These are phyloP conservation scores for Coemansia nantahalensis DNA, from an alignment of 192 early-diverging fungal species.

Conservation along the genomic window DNA sequence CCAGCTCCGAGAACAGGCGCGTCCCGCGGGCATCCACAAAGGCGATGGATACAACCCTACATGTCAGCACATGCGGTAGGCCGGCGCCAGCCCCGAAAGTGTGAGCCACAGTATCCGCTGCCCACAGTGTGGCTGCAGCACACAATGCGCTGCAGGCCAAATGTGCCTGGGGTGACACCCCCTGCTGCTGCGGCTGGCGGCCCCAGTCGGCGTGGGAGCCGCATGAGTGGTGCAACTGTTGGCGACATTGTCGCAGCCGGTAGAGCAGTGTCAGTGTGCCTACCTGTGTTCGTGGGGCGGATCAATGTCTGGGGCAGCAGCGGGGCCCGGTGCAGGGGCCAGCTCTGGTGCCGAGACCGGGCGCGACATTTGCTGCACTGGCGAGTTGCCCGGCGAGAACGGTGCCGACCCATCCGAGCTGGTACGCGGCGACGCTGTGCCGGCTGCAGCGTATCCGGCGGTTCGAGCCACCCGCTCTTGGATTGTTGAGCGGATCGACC, in stretches of 20 bases:
- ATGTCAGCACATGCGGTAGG: too few relatives aligned
- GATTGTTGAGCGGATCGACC: constrained; percentile 37
- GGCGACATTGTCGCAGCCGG: constrained; percentile 14
- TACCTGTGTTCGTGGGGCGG: too few relatives aligned
- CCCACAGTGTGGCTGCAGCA: not conserved
- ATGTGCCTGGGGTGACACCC: too few relatives aligned
- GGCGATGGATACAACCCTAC: constrained; percentile 14
- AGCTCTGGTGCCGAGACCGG: not conserved
- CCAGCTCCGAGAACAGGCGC: constrained; percentile 14
- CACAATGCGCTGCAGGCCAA: too few relatives aligned
- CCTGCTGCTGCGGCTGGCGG: too few relatives aligned
- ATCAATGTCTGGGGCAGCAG: too few relatives aligned
- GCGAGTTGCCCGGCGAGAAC: not conserved
- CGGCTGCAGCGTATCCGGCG: not conserved
- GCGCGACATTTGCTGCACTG: too few relatives aligned
- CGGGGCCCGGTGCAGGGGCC: constrained; percentile 3
- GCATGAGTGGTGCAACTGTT: constrained; percentile 1
- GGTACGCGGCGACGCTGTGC: too few relatives aligned
- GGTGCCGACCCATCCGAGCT: too few relatives aligned
- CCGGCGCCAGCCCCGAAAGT: too few relatives aligned
- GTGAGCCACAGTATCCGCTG: too few relatives aligned
- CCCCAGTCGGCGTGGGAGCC: not conserved
- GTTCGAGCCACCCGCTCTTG: constrained; percentile 9
- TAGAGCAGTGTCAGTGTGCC: constrained; percentile 5
- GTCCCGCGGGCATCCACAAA: constrained; percentile 15